A percentile compares a stretch with the other conserved stretches of the same genome.
Conservation (phyloP, 2,329 filamentous ascomycete genomes). For the Pseudopithomyces maydicus region DNA sequence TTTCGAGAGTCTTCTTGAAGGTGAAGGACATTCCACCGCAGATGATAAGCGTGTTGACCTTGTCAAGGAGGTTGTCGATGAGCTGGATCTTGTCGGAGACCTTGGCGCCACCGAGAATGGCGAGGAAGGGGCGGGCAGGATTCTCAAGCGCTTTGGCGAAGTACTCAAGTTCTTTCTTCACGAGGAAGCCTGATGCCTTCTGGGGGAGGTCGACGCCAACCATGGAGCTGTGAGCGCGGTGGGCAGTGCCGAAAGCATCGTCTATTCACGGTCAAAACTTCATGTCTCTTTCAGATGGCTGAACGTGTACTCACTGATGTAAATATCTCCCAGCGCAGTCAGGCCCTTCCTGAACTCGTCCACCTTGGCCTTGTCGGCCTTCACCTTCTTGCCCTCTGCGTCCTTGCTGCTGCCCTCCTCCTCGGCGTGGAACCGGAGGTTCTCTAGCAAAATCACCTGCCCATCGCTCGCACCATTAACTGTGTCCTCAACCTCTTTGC, state of each 20-base stretch:
- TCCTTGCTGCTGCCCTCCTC: conserved; percentile 98
- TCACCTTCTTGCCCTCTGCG: conserved; percentile 92
- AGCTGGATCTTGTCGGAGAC: conserved; percentile 99
- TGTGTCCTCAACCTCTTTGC: conserved; percentile 84
- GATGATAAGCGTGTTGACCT: conserved; percentile 96
- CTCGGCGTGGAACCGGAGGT: conserved; percentile 96
- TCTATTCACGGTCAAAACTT: conserved; percentile 59
- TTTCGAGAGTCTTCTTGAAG: conserved; percentile 98
- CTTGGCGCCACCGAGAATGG: conserved; percentile 97
- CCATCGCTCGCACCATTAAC: conserved; percentile 83
- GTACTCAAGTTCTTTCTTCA: conserved; percentile 99
- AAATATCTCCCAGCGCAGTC: conserved; percentile 93
- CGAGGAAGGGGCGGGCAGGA: conserved; percentile 94
- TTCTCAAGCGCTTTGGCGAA: conserved; percentile 95
- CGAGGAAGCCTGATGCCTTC: conserved; percentile 96
- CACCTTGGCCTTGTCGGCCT: conserved; percentile 93
- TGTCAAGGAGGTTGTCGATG: conserved; percentile 97
- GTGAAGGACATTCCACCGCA: conserved; percentile 99
- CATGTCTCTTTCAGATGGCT: neutral
- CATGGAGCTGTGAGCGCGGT: conserved; percentile 99
- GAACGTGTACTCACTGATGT: conserved; percentile 73
- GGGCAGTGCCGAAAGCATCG: conserved; percentile 97
- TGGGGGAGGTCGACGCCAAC: conserved; percentile 94
- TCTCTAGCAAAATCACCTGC: conserved; percentile 90
- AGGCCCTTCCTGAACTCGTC: conserved; percentile 93